Evolutionary conservation across 305 asterid genomes (phyloP).

Genomic region (Fraxinus platypoda): DNA sequence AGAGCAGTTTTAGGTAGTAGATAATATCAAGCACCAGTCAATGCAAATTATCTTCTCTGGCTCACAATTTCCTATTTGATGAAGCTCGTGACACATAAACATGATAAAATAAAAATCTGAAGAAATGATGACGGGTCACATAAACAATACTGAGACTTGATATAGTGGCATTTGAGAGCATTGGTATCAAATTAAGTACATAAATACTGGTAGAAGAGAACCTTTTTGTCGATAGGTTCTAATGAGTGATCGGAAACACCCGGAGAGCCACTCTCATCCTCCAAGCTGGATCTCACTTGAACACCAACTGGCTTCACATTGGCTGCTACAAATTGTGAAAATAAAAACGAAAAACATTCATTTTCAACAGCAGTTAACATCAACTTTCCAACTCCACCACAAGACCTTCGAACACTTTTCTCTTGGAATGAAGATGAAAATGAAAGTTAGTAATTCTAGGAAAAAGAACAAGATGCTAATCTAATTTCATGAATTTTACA

Average conservation of each 20-base stretch:
- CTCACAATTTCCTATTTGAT: neutral
- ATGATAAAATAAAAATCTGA: neutral
- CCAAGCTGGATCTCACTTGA: conserved; percentile 53
- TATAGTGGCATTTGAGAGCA: neutral
- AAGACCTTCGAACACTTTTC: conserved; percentile 1
- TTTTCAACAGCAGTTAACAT: conserved; percentile 18
- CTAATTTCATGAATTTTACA: neutral
- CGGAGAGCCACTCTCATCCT: conserved; percentile 41
- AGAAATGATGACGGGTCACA: neutral
- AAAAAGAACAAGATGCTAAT: neutral
- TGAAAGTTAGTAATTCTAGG: neutral
- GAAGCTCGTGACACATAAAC: neutral
- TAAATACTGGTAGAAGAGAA: conserved; percentile 7
- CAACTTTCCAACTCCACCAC: neutral
- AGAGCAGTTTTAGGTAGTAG: neutral
- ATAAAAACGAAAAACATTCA: conserved; percentile 1
- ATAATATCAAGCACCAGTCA: neutral
- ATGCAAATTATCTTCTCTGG: neutral
- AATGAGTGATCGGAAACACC: conserved; percentile 34
- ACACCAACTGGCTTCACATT: conserved; percentile 40
- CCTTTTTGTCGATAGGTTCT: conserved; percentile 45
- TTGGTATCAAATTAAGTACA: neutral
- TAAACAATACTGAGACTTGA: neutral
- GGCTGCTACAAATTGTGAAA: conserved; percentile 29
- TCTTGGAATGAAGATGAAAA: neutral